Conservation (phyloP, 2,329 filamentous ascomycete genomes). For the Colletotrichum agaves region DNA sequence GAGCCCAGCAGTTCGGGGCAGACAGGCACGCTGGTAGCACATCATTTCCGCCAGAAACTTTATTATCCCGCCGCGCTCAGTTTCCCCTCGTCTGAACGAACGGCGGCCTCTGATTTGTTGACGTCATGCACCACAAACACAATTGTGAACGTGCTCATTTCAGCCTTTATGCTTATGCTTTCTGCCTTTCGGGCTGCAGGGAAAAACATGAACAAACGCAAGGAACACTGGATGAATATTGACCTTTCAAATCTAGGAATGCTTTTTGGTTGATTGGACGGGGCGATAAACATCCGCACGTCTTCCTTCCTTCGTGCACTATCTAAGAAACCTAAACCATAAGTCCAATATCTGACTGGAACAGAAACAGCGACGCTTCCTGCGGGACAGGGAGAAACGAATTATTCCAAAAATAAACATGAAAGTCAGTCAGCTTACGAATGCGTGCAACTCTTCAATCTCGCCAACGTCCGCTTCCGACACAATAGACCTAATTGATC, state of each 20-base stretch:
- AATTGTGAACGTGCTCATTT: conserved; percentile 20
- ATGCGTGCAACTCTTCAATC: conserved; percentile 9
- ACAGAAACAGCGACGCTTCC: background rate
- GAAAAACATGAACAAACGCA: background rate
- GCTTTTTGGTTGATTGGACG: background rate
- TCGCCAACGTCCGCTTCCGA: background rate
- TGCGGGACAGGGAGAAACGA: background rate
- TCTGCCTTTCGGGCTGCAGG: conserved; percentile 7
- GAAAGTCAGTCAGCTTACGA: conserved; percentile 6
- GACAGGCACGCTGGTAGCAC: background rate
- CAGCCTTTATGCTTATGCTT: conserved; percentile 27
- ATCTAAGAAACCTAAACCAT: background rate
- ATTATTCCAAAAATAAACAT: conserved; percentile 14
- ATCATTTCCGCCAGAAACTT: conserved; percentile 2
- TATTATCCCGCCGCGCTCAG: conserved; percentile 9
- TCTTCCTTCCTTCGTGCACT: background rate
- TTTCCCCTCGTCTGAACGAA: conserved; percentile 9
- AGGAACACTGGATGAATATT: background rate
- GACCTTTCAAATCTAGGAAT: background rate
- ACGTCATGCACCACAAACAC: conserved; percentile 19
- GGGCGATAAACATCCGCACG: background rate
- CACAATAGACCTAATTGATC: background rate
- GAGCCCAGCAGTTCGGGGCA: background rate
- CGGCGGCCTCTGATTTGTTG: conserved; percentile 18
- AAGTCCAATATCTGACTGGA: background rate